Conservation (phyloP, 768 basidiomycete genomes). For the Daedaleopsis nitida region DNA sequence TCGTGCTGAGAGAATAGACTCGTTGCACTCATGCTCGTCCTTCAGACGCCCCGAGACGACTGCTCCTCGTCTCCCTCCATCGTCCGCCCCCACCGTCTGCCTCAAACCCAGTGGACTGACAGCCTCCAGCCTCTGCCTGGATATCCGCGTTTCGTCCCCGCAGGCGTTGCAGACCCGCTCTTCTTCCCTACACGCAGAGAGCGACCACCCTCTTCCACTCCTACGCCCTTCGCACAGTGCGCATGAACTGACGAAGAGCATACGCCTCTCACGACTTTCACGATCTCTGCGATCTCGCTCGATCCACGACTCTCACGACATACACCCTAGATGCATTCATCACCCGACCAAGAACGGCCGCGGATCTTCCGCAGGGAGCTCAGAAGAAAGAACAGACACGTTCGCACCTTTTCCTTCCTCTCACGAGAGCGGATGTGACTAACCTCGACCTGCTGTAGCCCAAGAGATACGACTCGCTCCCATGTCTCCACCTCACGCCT, state of each 20-base stretch:
- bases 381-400: constrained; percentile 15
- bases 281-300: constrained; percentile 3
- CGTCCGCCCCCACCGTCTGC: background rate
- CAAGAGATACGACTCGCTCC: constrained; percentile 29
- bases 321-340: background rate
- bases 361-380: constrained; percentile 21
- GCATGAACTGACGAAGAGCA: background rate
- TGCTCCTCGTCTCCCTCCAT: background rate
- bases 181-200: background rate
- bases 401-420: constrained; percentile 7
- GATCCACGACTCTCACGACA: constrained; percentile 12
- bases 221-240: constrained; percentile 2
- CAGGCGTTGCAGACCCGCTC: constrained; percentile 3
- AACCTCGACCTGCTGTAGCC: constrained; percentile 17
- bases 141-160: constrained; percentile 15
- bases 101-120: background rate
- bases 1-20: constrained; percentile 7
- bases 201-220: background rate
- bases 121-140: constrained; percentile 8
- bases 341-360: background rate
- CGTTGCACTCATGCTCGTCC: constrained; percentile 11
- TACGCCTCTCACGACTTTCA: constrained; percentile 12
- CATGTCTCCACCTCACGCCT: constrained; percentile 25
- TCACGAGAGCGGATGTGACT: background rate
- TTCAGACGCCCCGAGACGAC: background rate